phyloP scores from a whole-genome alignment of 2,329 filamentous ascomycete species.

The Thyridium curvatum region DNA sequence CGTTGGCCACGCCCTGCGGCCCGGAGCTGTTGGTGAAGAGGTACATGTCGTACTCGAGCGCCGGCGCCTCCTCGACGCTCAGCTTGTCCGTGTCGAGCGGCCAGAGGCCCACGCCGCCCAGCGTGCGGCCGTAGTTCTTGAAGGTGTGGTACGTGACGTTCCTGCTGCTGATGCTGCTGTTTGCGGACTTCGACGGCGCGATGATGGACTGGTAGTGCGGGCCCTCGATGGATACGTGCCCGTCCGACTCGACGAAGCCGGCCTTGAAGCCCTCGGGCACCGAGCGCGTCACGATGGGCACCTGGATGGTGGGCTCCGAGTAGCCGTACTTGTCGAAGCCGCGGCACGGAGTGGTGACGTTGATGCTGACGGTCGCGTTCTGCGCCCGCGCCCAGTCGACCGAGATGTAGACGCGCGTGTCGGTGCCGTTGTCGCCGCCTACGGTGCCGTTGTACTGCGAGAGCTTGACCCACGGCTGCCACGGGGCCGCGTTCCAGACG shows the following conservation, averaged over 20 bases:
- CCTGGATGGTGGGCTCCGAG: slow-evolving; percentile 37
- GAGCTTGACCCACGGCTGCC: slow-evolving; percentile 43
- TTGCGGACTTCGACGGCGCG: slow-evolving; percentile 14
- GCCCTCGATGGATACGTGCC: slow-evolving; percentile 48
- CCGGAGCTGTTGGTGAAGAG: slow-evolving; percentile 46
- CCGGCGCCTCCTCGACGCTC: slow-evolving; percentile 40
- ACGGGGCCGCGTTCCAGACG: slow-evolving; percentile 44
- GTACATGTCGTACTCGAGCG: slow-evolving; percentile 56
- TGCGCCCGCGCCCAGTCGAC: slow-evolving; percentile 47
- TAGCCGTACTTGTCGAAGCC: slow-evolving; percentile 34
- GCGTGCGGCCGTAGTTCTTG: slow-evolving; percentile 49
- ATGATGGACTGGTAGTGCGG: slow-evolving; percentile 41
- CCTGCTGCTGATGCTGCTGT: slow-evolving; percentile 9
- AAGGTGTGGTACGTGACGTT: slow-evolving; percentile 44
- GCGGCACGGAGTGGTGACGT: slow-evolving; percentile 40
- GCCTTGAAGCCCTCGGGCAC: slow-evolving; percentile 43
- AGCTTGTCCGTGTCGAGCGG: slow-evolving; percentile 46
- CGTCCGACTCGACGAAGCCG: slow-evolving; percentile 59
- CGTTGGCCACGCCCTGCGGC: slow-evolving; percentile 35
- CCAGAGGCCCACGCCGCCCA: slow-evolving; percentile 50
- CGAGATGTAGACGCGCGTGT: slow-evolving; percentile 46
- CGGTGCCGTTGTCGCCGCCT: slow-evolving; percentile 31
- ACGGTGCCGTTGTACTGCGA: slow-evolving; percentile 43
- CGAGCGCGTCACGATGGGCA: slow-evolving; percentile 45
- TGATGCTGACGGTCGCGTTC: slow-evolving; percentile 42